Base-by-base conservation (phyloP, 371 early-diverging fungal genomes). In the Globomyces sp. region DNA sequence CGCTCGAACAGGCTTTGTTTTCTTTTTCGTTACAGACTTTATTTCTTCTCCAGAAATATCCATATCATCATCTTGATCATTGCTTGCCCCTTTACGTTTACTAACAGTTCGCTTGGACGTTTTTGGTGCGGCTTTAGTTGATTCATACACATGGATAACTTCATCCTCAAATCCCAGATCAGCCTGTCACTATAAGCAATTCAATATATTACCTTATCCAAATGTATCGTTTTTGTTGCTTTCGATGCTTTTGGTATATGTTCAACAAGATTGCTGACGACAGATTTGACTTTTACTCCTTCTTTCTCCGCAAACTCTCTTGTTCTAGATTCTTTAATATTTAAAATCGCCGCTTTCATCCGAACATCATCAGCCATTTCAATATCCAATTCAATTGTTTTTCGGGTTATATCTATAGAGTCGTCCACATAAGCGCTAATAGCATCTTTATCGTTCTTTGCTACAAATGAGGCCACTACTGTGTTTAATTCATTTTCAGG, bases 381-480 rank as follows among this genome's bases (percentile, higher is more conserved):
- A 24, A 24, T 24, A 24, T 51, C 3, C 52, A 51, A 51, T 34
- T 51, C 52, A 3, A 51, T 51, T 34, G 34, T 51, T 51, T 51
- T 34, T 13, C 52, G 11, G 13, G 52, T 51, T 51, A 24, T 51
- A 5, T 11, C 24, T 24, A 51, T 51, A 24, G 61, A 45, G 6
- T 61, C 64, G 24, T 43, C 43, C 9, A 68, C 66, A 51, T 45
- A 87, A 74, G 80, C 78, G 41, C 77, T 72, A 50, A 93, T 88
- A 0, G 91, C 90, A 36, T 90, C 89, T 58, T 83, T 86, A 63
- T 97, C 96, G 61, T 91, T 92, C 76, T 96, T 97, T 50, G 92
- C 91, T 5, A 96, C 93, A 80, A 88, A 90, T 48, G 80, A 64
- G 6, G 84, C 76, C 1, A 95, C 85, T 10, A 94, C 90, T 51